phyloP scores from a whole-genome alignment of 2,329 filamentous ascomycete species.

The Cercospora berteroae region DNA sequence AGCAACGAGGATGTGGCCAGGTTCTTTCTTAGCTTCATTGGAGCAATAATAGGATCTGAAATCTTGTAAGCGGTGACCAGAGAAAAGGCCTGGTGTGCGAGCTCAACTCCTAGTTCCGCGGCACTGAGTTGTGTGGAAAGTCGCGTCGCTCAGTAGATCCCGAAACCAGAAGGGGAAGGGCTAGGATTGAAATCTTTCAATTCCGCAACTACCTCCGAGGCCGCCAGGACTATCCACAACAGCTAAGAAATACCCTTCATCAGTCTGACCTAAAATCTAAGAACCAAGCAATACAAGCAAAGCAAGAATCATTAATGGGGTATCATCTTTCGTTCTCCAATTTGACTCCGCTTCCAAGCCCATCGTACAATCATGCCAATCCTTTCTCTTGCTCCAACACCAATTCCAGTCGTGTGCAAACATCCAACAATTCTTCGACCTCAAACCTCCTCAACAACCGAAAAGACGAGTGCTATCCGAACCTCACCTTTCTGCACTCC shows the following conservation, averaged over 20 bases:
- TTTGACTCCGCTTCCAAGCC: not conserved
- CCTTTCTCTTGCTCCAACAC: not conserved
- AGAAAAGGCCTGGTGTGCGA: no score
- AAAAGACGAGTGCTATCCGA: no score
- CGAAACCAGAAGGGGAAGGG: no score
- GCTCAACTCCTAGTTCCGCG: no score
- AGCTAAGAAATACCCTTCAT: not conserved
- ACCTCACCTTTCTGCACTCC: not conserved
- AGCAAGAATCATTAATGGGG: not conserved
- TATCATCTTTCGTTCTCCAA: not conserved
- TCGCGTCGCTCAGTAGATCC: no score
- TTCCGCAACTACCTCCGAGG: no score
- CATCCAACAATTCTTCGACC: not conserved
- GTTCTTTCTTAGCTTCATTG: no score
- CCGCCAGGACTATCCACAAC: not conserved
- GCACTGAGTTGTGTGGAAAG: no score
- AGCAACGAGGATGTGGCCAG: no score
- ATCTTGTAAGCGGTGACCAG: no score
- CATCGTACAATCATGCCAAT: not conserved
- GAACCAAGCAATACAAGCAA: not conserved
- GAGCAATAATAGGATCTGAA: no score
- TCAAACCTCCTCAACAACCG: not conserved
- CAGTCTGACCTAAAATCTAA: not conserved
- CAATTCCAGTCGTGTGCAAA: not conserved
- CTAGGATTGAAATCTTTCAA: no score